Percentiles rank a stretch among this genome's conserved stretches.
Conservation (phyloP, 2,329 filamentous ascomycete species). For the Diaporthe vaccinii region DNA sequence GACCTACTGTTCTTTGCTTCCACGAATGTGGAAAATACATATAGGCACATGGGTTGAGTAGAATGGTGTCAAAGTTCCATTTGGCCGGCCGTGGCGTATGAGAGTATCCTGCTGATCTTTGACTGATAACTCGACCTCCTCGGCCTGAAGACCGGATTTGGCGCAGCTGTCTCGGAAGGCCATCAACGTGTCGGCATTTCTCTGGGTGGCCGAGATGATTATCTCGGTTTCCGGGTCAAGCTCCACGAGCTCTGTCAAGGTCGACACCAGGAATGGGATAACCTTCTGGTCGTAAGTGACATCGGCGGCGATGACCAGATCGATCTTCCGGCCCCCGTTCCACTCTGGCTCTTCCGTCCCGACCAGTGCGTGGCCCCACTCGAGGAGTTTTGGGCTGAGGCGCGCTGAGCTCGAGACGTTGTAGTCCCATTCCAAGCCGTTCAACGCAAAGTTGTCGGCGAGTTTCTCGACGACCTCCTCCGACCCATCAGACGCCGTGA, state of each 20-base stretch:
- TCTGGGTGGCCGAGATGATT: slow-evolving; percentile 78
- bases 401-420: slow-evolving; percentile 49
- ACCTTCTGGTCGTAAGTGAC: slow-evolving; percentile 80
- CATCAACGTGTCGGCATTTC: slow-evolving; percentile 61
- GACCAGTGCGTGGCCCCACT: slow-evolving; percentile 74
- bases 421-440: slow-evolving; percentile 65
- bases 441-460: slow-evolving; percentile 77
- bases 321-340: slow-evolving; percentile 62
- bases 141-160: slow-evolving; percentile 7
- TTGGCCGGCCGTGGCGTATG: background rate
- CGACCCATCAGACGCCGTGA: slow-evolving; percentile 81
- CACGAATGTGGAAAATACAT: slow-evolving; percentile 28
- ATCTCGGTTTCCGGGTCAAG: slow-evolving; percentile 69
- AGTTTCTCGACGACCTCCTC: slow-evolving; percentile 78
- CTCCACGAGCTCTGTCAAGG: slow-evolving; percentile 72
- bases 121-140: slow-evolving; percentile 11
- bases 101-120: slow-evolving; percentile 5
- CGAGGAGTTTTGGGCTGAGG: slow-evolving; percentile 67
- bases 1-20: background rate
- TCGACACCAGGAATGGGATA: slow-evolving; percentile 74
- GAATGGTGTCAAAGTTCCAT: slow-evolving; percentile 31
- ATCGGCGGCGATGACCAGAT: slow-evolving; percentile 81
- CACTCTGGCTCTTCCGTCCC: slow-evolving; percentile 69
- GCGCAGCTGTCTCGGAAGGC: slow-evolving; percentile 28
- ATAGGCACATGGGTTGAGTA: slow-evolving; percentile 35